Evolutionary conservation across 192 early-diverging fungal species (phyloP).

Genomic region (Thamnidium elegans): DNA sequence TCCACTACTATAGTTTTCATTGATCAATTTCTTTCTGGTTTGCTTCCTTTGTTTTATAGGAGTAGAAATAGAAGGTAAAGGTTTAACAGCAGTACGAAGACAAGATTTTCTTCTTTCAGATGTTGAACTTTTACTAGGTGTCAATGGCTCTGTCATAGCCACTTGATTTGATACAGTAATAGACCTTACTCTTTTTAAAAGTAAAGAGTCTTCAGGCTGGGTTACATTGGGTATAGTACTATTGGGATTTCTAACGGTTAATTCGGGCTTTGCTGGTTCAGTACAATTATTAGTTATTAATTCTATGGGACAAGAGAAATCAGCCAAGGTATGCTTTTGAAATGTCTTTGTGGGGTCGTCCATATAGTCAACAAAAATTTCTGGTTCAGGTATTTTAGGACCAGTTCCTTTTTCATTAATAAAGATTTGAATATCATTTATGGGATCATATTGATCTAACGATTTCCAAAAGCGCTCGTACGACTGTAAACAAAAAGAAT

Average conservation of each 20-base stretch:
- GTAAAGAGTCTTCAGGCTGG: no score
- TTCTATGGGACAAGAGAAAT: slow-evolving; percentile 16
- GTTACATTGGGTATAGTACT: slow-evolving; percentile 6
- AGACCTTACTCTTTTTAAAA: slow-evolving; percentile 24
- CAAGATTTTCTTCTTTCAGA: background rate
- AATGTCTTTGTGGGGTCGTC: slow-evolving; percentile 34
- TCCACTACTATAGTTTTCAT: background rate
- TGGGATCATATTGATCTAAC: slow-evolving; percentile 61
- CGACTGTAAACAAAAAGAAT: slow-evolving; percentile 36
- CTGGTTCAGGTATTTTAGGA: slow-evolving; percentile 41
- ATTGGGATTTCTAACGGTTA: slow-evolving; percentile 1
- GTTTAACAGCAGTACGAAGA: background rate
- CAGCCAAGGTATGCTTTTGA: slow-evolving; percentile 21
- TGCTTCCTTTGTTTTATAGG: background rate
- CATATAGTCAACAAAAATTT: slow-evolving; percentile 22
- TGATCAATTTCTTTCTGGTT: background rate
- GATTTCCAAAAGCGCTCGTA: slow-evolving; percentile 68
- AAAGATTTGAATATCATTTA: slow-evolving; percentile 61
- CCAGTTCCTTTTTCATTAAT: slow-evolving; percentile 66
- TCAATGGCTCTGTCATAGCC: background rate
- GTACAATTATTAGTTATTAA: background rate
- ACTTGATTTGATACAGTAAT: background rate
- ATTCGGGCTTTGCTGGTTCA: background rate
- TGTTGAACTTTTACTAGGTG: background rate
- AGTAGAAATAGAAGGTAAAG: background rate